These are phyloP conservation scores for Lanmaoa rubissima DNA, from an alignment of 768 basidiomycete genomes.

Conservation along the genomic window DNA sequence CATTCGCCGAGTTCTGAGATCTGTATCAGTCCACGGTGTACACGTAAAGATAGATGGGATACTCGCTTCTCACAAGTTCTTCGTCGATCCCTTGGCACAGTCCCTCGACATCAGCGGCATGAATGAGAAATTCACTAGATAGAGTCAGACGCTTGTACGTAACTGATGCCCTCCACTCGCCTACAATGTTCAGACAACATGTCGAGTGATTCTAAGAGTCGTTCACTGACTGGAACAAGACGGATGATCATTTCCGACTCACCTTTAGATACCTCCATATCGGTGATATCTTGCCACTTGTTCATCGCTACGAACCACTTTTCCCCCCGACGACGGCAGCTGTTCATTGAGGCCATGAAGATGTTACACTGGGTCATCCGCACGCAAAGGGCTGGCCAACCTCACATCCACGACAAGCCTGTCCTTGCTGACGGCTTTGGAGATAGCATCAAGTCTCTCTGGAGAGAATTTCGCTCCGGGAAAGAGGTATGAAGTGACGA, in stretches of 20 bases:
- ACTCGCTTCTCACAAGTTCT: slow-evolving; percentile 75
- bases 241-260: slow-evolving; percentile 6
- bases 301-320: slow-evolving; percentile 98
- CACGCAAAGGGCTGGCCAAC: slow-evolving; percentile 38
- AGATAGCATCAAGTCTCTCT: slow-evolving; percentile 63
- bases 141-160: slow-evolving; percentile 14
- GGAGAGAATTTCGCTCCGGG: slow-evolving; percentile 78
- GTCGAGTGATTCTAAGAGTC: slow-evolving; percentile 67
- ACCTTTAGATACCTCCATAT: slow-evolving; percentile 90
- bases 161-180: slow-evolving; percentile 35
- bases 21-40: slow-evolving; percentile 8
- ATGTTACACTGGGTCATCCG: neutral
- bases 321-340: slow-evolving; percentile 75
- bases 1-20: slow-evolving; percentile 81
- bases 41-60: neutral
- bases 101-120: slow-evolving; percentile 99
- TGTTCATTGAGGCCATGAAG: slow-evolving; percentile 30
- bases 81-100: slow-evolving; percentile 95
- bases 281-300: slow-evolving; percentile 96
- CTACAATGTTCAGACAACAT: slow-evolving; percentile 80
- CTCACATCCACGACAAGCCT: slow-evolving; percentile 92
- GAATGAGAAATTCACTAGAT: slow-evolving; percentile 87
- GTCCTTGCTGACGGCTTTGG: slow-evolving; percentile 72
- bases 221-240: neutral
- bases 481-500: slow-evolving; percentile 97